A percentile compares a stretch with the other conserved stretches of the same genome.
Conservation (phyloP, 2,329 filamentous ascomycete species). For the Aspergillus vadensis region DNA sequence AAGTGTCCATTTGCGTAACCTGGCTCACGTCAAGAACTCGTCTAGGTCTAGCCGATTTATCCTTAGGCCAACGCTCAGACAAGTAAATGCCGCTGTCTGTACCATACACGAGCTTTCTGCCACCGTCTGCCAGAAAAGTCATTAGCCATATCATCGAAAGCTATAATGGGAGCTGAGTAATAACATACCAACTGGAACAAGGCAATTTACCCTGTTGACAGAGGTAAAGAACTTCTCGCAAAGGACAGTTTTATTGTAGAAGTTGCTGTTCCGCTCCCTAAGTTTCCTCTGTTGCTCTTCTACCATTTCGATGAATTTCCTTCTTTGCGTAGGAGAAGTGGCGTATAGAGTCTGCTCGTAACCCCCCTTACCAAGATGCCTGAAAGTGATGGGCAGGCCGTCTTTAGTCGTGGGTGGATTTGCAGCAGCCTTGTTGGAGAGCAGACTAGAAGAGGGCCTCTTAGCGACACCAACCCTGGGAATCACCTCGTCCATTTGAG, state of each 20-base stretch:
- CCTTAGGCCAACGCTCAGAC: conserved; percentile 85
- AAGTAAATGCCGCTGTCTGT: conserved; percentile 94
- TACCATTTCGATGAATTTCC: conserved; percentile 97
- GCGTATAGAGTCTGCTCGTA: conserved; percentile 92
- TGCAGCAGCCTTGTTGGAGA: conserved; percentile 59
- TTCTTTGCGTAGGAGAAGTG: conserved; percentile 78
- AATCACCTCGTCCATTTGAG: conserved; percentile 95
- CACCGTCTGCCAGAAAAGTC: conserved; percentile 67
- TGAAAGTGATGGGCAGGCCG: conserved; percentile 93
- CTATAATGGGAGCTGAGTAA: not conserved
- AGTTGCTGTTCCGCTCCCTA: conserved; percentile 69
- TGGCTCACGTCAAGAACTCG: conserved; percentile 82
- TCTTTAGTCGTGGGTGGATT: conserved; percentile 62
- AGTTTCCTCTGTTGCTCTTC: conserved; percentile 86
- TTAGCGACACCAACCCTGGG: conserved; percentile 78
- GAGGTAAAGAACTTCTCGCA: conserved; percentile 90
- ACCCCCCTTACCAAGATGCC: conserved; percentile 90
- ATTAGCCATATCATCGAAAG: conserved; percentile 17
- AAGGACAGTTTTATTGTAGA: conserved; percentile 67
- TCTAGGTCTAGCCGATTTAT: conserved; percentile 70
- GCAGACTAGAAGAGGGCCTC: conserved; percentile 82
- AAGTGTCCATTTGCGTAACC: conserved; percentile 92
- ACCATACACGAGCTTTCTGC: conserved; percentile 89
- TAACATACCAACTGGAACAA: conserved; percentile 79
- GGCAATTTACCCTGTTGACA: conserved; percentile 88